Percentiles rank a stretch among this genome's conserved stretches.
phyloP scores from a whole-genome alignment of 2,329 filamentous ascomycete genomes.

The Dichotomopilus funicola region DNA sequence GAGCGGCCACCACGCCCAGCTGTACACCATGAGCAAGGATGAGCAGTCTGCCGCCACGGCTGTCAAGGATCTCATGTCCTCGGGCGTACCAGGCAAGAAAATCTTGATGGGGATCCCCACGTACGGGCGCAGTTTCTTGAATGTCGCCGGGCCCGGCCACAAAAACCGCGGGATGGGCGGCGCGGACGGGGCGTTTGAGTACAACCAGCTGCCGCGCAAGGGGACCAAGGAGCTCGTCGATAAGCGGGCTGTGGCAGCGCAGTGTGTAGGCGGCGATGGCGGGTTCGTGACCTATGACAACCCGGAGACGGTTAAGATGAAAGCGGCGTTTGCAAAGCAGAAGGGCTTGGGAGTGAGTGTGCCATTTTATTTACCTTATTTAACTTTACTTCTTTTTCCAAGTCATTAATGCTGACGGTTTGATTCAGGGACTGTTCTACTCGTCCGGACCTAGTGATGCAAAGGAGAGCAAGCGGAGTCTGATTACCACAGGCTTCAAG shows the following conservation, averaged over 20 bases:
- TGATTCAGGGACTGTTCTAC: constrained; percentile 67
- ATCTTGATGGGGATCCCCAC: constrained; percentile 70
- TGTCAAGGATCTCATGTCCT: constrained; percentile 57
- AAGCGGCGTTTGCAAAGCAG: constrained; percentile 66
- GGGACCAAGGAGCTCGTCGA: constrained; percentile 62
- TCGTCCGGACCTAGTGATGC: constrained; percentile 72
- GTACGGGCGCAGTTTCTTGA: constrained; percentile 69
- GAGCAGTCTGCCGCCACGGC: constrained; percentile 61
- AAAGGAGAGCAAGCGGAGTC: constrained; percentile 48
- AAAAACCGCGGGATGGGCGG: constrained; percentile 42
- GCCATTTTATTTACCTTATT: background rate
- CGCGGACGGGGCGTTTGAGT: constrained; percentile 68
- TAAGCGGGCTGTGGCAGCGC: constrained; percentile 60
- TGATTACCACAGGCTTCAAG: constrained; percentile 53
- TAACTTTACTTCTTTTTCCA: background rate
- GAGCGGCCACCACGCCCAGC: constrained; percentile 69
- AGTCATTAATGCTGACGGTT: constrained; percentile 4
- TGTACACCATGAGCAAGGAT: constrained; percentile 56
- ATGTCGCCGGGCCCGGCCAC: constrained; percentile 59
- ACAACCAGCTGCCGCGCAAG: constrained; percentile 58
- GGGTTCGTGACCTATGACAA: constrained; percentile 79
- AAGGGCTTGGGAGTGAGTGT: constrained; percentile 57
- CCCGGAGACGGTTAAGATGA: constrained; percentile 66
- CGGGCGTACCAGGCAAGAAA: constrained; percentile 63
- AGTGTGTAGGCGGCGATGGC: constrained; percentile 64